Evolutionary conservation across 805 yeast species (phyloP), one percentile per base, ranked within the genome.

Genomic region (Schwanniomyces pseudopolymorphus): DNA sequence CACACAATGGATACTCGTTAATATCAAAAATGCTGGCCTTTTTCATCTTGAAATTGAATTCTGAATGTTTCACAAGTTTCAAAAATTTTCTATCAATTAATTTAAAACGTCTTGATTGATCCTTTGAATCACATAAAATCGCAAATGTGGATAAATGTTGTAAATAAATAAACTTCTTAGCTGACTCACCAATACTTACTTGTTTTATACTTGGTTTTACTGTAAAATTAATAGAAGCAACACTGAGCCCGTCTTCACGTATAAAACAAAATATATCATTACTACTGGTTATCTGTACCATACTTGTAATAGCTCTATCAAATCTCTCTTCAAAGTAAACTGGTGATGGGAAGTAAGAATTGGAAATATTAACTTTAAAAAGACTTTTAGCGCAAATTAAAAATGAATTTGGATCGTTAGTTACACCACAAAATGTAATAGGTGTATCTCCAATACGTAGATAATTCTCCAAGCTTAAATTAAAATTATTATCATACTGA

Each of bases 221-320:
- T 36, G 59, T 60, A 2, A 64, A 51, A 4, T 56, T 54, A 1
- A 72, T 48, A 3, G 58, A 49, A 3, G 64, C 66, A 3, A 65
- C 28, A 6, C 61, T 55, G 9, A 72, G 42, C 1, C 78, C 78
- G 43, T 71, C 74, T 20, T 69, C 75, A 39, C 73, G 51, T 4
- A 67, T 50, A 44, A 46, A 48, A 5, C 43, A 49, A 33, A 48
- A 48, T 16, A 21, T 31, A 19, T 41, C 28, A 31, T 20, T 21
- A 14, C 9, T 10, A 2, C 13, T 17, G 10, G 45, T 45, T 42
- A 50, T 39, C 36, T 54, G 58, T 1, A 48, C 46, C 47, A 60
- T 50, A 17, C 54, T 43, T 9, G 42, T 26, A 1, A 70, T 50
- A 1, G 60, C 37, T 21, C 67, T 60, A 16, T 71, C 76, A 22